Conservation (phyloP, 1,284 basidiomycete species). For the Moesziomyces antarcticus region DNA sequence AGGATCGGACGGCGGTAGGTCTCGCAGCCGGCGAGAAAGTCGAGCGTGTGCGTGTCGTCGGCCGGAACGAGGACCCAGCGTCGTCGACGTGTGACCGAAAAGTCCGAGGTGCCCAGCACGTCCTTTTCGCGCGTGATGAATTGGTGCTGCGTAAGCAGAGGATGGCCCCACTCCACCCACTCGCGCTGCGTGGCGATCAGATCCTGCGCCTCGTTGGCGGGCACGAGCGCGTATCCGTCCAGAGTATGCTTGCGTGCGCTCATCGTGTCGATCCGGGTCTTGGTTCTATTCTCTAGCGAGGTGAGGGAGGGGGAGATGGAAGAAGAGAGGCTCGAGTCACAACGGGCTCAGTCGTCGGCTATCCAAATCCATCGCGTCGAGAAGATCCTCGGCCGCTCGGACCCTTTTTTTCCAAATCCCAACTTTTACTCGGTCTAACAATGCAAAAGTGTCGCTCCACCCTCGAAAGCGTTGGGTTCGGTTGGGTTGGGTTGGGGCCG, state of each 20-base stretch:
- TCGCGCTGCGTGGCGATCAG: conserved; percentile 36
- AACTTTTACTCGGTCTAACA: too few species aligned
- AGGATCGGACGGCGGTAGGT: conserved; percentile 40
- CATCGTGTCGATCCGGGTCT: not conserved
- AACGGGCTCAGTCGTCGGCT: too few species aligned
- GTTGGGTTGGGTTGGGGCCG: too few species aligned
- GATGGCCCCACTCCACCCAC: conserved; percentile 39
- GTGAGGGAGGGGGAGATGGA: not conserved
- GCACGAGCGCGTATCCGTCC: conserved; percentile 21
- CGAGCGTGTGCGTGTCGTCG: conserved; percentile 22
- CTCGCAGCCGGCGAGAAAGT: conserved; percentile 35
- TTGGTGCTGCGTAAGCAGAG: conserved; percentile 21
- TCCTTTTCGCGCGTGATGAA: conserved; percentile 31
- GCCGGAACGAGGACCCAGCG: conserved; percentile 40
- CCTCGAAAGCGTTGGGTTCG: too few species aligned
- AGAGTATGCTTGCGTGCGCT: not conserved
- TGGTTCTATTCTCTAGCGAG: not conserved
- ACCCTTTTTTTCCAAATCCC: too few species aligned
- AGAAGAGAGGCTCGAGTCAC: too few species aligned
- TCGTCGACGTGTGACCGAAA: conserved; percentile 15
- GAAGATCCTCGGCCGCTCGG: too few species aligned
- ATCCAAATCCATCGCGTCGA: too few species aligned
- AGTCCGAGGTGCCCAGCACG: conserved; percentile 21
- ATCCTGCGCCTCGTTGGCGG: conserved; percentile 30
- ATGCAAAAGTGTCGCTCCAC: too few species aligned